Evolutionary conservation across 495 filamentous ascomycete genomes (phyloP), one percentile per base, ranked within the genome.

Genomic region (Penicillium tannophilum): DNA sequence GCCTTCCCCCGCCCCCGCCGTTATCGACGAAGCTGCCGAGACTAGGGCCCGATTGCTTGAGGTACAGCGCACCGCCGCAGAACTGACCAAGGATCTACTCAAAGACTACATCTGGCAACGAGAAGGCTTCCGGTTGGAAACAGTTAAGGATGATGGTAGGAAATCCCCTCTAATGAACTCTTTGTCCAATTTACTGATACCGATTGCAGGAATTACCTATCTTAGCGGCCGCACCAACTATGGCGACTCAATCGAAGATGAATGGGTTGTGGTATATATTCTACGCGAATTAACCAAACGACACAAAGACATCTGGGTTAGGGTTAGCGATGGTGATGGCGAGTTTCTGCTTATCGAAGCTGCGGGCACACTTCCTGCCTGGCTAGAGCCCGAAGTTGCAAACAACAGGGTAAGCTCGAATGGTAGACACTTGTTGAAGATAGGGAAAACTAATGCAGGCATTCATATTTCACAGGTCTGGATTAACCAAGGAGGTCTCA

Each of bases 61-160:
- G n/a, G 79, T 97, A 5, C 86, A 91, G 61, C 86, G 80, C 66
- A 82, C 82, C 10, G 87, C 89, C 4, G 76, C 79, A 4, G 79
- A 85, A 52, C 72, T 94, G 54, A 79, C 76, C 9, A 85, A 86
- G 41, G 72, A 78, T 20, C 69, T 90, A 23, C 74, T 92, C 41
- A 88, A 86, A 60, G 90, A 89, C 50, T 97, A 96, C 66, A 96
- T 98, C 57, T 98, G 94, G 94, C 94, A 98, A 73, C 86, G 93
- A 4, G 90, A 97, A 20, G 71, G 74, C 4, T 93, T 98, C 59
- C 73, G 73, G 6, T 68, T 96, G 20, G 78, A 83, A 14, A 70
- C 89, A 7, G 76, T 75, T 24, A 85, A 85, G 55, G 79, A 85
- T 61, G 80, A 87, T 62, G 84, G 86, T 85, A 69, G 56, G 77